Percentiles rank a stretch among this genome's conserved stretches.
phyloP scores from a whole-genome alignment of 2,329 filamentous ascomycete species.

The Phialophora verrucosa region DNA sequence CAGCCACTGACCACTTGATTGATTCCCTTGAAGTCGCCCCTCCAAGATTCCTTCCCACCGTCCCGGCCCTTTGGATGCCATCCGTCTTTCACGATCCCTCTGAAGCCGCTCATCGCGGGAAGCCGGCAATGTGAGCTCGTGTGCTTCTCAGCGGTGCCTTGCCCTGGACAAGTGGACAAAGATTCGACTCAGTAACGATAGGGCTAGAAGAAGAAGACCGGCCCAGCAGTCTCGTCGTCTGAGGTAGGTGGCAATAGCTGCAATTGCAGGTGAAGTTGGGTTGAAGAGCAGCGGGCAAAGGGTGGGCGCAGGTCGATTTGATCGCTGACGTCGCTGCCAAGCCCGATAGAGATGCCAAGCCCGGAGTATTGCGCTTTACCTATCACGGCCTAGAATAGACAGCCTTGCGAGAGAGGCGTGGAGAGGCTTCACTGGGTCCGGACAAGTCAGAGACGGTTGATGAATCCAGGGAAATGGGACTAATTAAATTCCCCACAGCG shows the following conservation, averaged over 20 bases:
- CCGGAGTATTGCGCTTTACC: neutral
- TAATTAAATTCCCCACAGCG: constrained; percentile 17
- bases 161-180: neutral
- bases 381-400: neutral
- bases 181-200: neutral
- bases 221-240: neutral
- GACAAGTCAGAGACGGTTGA: neutral
- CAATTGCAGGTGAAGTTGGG: neutral
- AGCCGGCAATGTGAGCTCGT: neutral
- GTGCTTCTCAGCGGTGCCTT: constrained; percentile 3
- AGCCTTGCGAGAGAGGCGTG: neutral
- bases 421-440: too few species aligned
- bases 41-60: constrained; percentile 60
- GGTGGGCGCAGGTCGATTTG: neutral
- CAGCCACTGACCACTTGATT: constrained; percentile 58
- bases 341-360: constrained; percentile 15
- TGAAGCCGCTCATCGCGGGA: constrained; percentile 43
- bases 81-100: constrained; percentile 56
- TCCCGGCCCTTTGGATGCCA: constrained; percentile 62
- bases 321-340: constrained; percentile 26
- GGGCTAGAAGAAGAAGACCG: neutral
- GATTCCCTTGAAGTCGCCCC: constrained; percentile 62
- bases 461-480: constrained; percentile 3
- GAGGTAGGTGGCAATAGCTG: neutral
- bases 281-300: constrained; percentile 2